Conservation (phyloP, 495 filamentous ascomycete species). For the Rusavskia elegans region DNA sequence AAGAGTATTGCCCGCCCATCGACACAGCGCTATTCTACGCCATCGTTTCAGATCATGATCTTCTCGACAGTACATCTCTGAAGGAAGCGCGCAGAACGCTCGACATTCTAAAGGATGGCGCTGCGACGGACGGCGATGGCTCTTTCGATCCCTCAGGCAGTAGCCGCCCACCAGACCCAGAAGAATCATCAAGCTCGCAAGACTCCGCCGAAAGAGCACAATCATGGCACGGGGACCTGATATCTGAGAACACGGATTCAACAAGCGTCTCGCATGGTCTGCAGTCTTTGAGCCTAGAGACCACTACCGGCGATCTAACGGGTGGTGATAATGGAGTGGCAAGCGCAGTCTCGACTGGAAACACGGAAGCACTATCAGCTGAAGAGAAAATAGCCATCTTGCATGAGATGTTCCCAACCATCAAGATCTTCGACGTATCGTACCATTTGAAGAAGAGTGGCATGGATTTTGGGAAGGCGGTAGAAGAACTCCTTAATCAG, state of each 20-base stretch:
- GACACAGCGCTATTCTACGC: constrained; percentile 49
- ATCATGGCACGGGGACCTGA: constrained; percentile 4
- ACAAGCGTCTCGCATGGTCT: constrained; percentile 26
- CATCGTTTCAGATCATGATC: constrained; percentile 49
- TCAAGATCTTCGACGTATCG: constrained; percentile 45
- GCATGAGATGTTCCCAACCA: constrained; percentile 50
- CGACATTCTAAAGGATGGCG: constrained; percentile 38
- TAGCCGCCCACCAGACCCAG: constrained; percentile 19
- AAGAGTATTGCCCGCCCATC: constrained; percentile 41
- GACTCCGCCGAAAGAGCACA: constrained; percentile 7
- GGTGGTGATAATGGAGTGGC: constrained; percentile 2
- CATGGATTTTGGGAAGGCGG: constrained; percentile 46
- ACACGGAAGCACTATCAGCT: constrained; percentile 19
- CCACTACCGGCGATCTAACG: constrained; percentile 10
- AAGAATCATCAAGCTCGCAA: constrained; percentile 12
- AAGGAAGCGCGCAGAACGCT: constrained; percentile 35
- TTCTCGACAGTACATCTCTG: constrained; percentile 30
- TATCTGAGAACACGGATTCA: constrained; percentile 26
- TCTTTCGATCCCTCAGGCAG: constrained; percentile 68
- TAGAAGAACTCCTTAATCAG: constrained; percentile 69
- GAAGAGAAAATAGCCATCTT: constrained; percentile 39
- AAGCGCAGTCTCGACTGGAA: constrained; percentile 1
- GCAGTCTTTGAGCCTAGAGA: constrained; percentile 5
- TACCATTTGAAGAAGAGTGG: constrained; percentile 47
- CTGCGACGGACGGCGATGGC: constrained; percentile 46